phyloP scores from a whole-genome alignment of 495 filamentous ascomycete species.

The Corynascus novoguineensis region DNA sequence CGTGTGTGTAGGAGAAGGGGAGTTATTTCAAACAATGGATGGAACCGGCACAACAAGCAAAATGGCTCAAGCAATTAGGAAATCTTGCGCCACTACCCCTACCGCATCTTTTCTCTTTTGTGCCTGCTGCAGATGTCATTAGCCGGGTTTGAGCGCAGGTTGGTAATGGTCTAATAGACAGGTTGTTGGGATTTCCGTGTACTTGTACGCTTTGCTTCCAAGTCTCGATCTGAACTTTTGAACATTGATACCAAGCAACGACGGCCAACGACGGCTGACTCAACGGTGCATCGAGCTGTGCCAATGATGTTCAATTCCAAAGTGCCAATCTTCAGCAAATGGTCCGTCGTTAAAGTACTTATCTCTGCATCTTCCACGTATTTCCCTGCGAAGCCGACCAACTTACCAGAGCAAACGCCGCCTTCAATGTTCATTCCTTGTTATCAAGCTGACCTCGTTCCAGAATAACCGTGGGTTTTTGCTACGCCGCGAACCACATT shows the following conservation, averaged over 20 bases:
- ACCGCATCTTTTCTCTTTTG: slow-evolving; percentile 8
- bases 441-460: not conserved
- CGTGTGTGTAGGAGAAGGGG: not conserved
- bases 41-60: not conserved
- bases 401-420: not conserved
- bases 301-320: not conserved
- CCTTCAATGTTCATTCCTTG: not conserved
- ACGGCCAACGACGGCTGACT: not conserved
- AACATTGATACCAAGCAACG: not conserved
- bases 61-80: not conserved
- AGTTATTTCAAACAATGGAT: slow-evolving; percentile 1
- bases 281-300: too few species aligned
- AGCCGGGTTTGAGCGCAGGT: slow-evolving; percentile 10
- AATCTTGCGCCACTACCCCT: not conserved
- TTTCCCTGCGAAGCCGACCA: not conserved
- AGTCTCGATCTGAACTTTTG: not conserved
- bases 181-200: slow-evolving; percentile 11
- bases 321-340: not conserved
- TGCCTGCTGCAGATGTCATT: slow-evolving; percentile 4
- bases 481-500: too few species aligned
- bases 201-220: slow-evolving; percentile 9
- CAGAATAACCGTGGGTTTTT: too few species aligned
- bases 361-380: too few species aligned
- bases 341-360: not conserved
- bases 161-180: slow-evolving; percentile 18